Conservation (phyloP, 441 rosid genomes). For the Corymbia citriodora region DNA sequence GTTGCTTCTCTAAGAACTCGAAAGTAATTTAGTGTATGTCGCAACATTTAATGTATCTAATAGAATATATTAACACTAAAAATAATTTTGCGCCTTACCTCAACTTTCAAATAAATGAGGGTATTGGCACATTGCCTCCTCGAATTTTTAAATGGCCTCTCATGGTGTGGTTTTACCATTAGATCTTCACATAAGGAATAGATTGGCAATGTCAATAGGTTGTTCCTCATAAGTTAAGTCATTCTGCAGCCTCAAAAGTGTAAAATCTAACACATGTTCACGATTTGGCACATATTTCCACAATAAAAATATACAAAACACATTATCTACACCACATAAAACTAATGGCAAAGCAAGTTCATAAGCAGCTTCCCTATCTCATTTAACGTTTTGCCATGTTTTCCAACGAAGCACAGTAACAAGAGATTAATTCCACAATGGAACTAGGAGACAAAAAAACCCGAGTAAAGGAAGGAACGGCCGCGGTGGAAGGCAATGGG, state of each 20-base stretch:
- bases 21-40: not conserved
- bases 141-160: not conserved
- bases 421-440: not conserved
- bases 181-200: not conserved
- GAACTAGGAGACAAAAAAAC: not conserved
- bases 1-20: not conserved
- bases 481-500: not conserved
- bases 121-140: rapidly evolving
- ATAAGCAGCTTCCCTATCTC: no score
- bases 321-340: no score
- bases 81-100: not conserved
- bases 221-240: not conserved
- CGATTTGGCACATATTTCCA: not conserved
- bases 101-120: not conserved
- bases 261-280: not conserved
- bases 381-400: no score
- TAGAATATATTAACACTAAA: not conserved
- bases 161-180: not conserved
- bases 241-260: not conserved
- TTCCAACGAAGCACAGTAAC: not conserved
- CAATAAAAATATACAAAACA: no score
- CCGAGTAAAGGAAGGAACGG: not conserved
- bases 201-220: not conserved
- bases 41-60: not conserved
- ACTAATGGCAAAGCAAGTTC: not conserved